These are phyloP conservation scores for Colletotrichum navitas DNA, from an alignment of 2,329 filamentous ascomycete genomes.

Conservation along the genomic window DNA sequence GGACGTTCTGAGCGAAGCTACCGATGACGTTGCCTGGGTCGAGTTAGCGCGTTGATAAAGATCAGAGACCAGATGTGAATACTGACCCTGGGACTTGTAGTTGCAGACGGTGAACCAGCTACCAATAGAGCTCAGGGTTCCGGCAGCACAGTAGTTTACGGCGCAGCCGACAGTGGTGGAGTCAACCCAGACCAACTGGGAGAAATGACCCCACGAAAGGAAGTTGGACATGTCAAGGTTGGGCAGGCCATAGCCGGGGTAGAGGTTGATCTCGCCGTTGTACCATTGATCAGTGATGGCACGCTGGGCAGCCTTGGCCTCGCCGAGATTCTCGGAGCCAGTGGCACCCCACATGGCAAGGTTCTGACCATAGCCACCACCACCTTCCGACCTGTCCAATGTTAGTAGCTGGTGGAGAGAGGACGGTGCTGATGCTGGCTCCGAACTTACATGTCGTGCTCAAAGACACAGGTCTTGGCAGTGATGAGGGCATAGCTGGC, in stretches of 20 bases:
- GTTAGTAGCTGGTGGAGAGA: constrained; percentile 30
- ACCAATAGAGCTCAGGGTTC: constrained; percentile 63
- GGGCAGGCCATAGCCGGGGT: constrained; percentile 68
- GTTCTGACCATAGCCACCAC: constrained; percentile 88
- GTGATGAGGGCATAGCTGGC: constrained; percentile 73
- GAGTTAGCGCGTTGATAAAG: constrained; percentile 38
- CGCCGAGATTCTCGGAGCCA: constrained; percentile 59
- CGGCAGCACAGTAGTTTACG: constrained; percentile 75
- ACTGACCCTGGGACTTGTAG: constrained; percentile 80
- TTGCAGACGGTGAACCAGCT: constrained; percentile 90
- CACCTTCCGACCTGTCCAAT: constrained; percentile 62
- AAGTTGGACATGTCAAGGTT: constrained; percentile 74
- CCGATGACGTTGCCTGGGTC: constrained; percentile 65
- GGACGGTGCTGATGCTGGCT: constrained; percentile 41
- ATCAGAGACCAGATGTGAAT: not conserved
- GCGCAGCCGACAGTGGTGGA: constrained; percentile 63
- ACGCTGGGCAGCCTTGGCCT: constrained; percentile 68
- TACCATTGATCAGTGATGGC: constrained; percentile 90
- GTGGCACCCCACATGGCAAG: constrained; percentile 74
- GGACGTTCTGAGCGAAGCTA: constrained; percentile 63
- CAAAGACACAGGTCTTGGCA: constrained; percentile 77
- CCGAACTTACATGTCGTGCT: constrained; percentile 79
- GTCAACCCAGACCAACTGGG: constrained; percentile 58
- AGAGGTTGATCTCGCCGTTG: constrained; percentile 77
- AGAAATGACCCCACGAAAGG: constrained; percentile 71